These are phyloP conservation scores for Trichoderma arundinaceum DNA, from an alignment of 2,329 filamentous ascomycete genomes.

Conservation along the genomic window DNA sequence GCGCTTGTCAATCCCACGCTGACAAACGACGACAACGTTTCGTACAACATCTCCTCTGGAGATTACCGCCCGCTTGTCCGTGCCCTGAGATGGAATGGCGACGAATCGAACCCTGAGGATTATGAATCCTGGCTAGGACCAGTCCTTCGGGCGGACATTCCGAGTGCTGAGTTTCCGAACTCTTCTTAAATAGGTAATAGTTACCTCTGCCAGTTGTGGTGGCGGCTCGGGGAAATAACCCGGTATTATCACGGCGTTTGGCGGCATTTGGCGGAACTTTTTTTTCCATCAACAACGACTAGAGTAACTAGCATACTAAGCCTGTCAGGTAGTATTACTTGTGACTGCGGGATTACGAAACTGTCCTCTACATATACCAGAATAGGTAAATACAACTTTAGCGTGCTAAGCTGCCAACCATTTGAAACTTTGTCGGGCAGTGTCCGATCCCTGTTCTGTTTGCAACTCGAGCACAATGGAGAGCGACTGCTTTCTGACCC, in stretches of 20 bases:
- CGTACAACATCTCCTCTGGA: slow-evolving; percentile 9
- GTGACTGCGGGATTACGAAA: too few species aligned
- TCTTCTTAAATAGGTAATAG: neutral
- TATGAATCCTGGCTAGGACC: slow-evolving; percentile 21
- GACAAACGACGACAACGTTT: slow-evolving; percentile 14
- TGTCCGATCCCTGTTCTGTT: neutral
- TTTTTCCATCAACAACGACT: neutral
- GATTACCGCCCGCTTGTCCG: slow-evolving; percentile 26
- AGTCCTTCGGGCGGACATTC: neutral
- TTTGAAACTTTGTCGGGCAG: neutral
- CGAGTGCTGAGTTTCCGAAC: neutral
- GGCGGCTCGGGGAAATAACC: neutral
- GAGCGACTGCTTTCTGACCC: neutral
- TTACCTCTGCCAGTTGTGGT: neutral
- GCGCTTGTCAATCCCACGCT: neutral
- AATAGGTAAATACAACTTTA: neutral
- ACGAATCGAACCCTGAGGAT: slow-evolving; percentile 18
- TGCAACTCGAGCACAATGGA: neutral
- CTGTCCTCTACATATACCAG: too few species aligned
- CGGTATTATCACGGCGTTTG: neutral
- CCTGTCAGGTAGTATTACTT: too few species aligned
- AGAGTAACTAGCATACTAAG: too few species aligned
- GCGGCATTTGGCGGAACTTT: neutral
- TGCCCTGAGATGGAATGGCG: neutral
- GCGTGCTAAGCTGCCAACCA: neutral